A percentile compares a stretch with the other conserved stretches of the same genome.
phyloP scores from a whole-genome alignment of 805 yeast genomes.

The Monosporozyma solicola region DNA sequence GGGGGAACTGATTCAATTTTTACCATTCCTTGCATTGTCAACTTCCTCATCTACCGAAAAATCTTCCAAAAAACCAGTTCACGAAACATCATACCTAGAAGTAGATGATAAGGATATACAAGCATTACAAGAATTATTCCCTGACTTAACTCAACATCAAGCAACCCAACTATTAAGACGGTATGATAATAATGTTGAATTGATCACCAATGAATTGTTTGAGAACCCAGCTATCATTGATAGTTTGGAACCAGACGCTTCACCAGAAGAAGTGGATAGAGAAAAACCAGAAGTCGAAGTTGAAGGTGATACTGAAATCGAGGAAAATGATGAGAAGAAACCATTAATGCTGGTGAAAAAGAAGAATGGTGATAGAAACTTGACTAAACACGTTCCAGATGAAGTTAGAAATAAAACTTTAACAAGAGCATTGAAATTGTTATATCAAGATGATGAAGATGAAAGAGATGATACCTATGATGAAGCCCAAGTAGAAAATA shows the following conservation, averaged over 20 bases:
- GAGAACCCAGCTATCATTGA: constrained; percentile 48
- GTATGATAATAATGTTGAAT: constrained; percentile 45
- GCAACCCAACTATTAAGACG: constrained; percentile 41
- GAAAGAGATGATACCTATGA: constrained; percentile 76
- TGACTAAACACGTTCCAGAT: constrained; percentile 31
- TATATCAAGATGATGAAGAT: constrained; percentile 73
- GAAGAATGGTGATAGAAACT: constrained; percentile 6
- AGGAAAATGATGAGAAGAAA: constrained; percentile 2
- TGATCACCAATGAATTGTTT: constrained; percentile 47
- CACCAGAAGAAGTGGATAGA: neutral
- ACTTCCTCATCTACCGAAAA: neutral
- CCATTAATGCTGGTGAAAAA: neutral
- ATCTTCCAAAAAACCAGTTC: neutral
- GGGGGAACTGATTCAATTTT: constrained; percentile 44
- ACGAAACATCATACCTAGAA: neutral
- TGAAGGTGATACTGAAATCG: constrained; percentile 6
- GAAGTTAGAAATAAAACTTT: constrained; percentile 50
- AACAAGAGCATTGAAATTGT: constrained; percentile 48
- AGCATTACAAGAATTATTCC: constrained; percentile 52
- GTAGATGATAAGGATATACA: constrained; percentile 31
- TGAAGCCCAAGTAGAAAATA: constrained; percentile 33
- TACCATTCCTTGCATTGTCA: constrained; percentile 36
- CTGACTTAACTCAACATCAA: constrained; percentile 43
- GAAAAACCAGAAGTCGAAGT: constrained; percentile 2
- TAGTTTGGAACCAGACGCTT: neutral